These are phyloP conservation scores for Hypholoma sublateritium DNA, from an alignment of 768 basidiomycete species.

Conservation along the genomic window DNA sequence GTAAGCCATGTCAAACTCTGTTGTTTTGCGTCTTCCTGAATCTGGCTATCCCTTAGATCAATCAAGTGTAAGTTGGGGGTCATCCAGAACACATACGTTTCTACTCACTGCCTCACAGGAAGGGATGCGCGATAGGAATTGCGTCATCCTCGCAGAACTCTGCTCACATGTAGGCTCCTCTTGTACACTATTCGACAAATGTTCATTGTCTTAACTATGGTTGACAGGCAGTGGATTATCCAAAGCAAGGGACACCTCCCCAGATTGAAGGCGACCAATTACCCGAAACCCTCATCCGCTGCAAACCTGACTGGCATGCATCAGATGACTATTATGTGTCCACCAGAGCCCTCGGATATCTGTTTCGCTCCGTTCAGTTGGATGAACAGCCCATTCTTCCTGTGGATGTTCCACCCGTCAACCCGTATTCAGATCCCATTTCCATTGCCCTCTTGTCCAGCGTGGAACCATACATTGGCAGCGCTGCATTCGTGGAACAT, in stretches of 20 bases:
- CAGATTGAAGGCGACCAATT: conserved; percentile 42
- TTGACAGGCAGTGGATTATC: conserved; percentile 71
- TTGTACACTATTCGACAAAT: neutral
- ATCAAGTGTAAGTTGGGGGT: conserved; percentile 48
- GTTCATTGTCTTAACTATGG: conserved; percentile 12
- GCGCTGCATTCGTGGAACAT: conserved; percentile 21
- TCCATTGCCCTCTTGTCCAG: conserved; percentile 29
- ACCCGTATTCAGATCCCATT: conserved; percentile 34
- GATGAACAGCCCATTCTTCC: conserved; percentile 14
- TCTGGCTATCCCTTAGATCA: conserved; percentile 48
- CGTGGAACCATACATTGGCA: conserved; percentile 30
- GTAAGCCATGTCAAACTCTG: conserved; percentile 31
- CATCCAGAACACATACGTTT: too few relatives aligned
- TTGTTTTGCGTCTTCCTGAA: neutral
- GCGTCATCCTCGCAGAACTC: conserved; percentile 56
- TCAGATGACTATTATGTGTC: conserved; percentile 77
- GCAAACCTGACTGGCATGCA: conserved; percentile 80
- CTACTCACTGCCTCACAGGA: conserved; percentile 31
- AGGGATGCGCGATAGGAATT: conserved; percentile 60
- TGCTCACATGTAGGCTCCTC: conserved; percentile 48
- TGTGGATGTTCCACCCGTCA: conserved; percentile 4
- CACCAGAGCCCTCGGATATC: conserved; percentile 63
- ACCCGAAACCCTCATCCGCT: conserved; percentile 59
- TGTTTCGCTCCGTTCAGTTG: conserved; percentile 64
- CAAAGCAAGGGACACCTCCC: conserved; percentile 73